phyloP scores from a whole-genome alignment of 306 rosid species.

The Inga oerstediana region DNA sequence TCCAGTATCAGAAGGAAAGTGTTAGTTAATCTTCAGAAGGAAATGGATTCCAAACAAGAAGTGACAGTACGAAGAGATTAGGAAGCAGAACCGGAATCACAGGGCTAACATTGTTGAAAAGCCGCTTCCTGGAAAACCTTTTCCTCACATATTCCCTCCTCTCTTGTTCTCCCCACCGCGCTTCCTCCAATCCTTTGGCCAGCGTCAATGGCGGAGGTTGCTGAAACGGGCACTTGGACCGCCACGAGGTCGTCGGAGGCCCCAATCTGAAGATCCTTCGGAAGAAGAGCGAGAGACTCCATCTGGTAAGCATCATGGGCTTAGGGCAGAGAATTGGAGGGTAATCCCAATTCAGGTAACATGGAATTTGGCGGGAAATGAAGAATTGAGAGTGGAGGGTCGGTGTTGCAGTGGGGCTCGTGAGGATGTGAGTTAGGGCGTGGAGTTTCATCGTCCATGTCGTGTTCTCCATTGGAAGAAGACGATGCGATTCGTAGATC shows the following conservation, averaged over 20 bases:
- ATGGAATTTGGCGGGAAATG: conserved; percentile 69
- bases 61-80: conserved; percentile 52
- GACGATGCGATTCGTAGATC: neutral
- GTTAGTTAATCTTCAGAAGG: conserved; percentile 1
- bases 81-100: conserved; percentile 59
- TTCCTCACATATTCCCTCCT: conserved; percentile 51
- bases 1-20: neutral
- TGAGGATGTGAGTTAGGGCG: conserved; percentile 78
- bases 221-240: conserved; percentile 80
- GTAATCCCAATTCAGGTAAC: conserved; percentile 84
- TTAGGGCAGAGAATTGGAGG: conserved; percentile 78
- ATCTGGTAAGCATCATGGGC: conserved; percentile 51
- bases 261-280: conserved; percentile 49
- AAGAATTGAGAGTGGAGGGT: conserved; percentile 73
- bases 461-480: conserved; percentile 43
- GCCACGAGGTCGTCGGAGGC: conserved; percentile 68
- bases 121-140: conserved; percentile 56
- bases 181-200: conserved; percentile 61
- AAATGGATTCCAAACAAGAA: conserved; percentile 70
- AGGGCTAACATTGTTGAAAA: conserved; percentile 49
- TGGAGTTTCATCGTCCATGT: conserved; percentile 62
- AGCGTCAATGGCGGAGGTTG: conserved; percentile 81
- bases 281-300: conserved; percentile 68
- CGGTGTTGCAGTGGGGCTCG: conserved; percentile 66
- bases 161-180: conserved; percentile 61